A percentile compares a stretch with the other conserved stretches of the same genome.
These are phyloP conservation scores for Arctium minus DNA, from an alignment of 129 eudicot genomes.

Conservation along the genomic window DNA sequence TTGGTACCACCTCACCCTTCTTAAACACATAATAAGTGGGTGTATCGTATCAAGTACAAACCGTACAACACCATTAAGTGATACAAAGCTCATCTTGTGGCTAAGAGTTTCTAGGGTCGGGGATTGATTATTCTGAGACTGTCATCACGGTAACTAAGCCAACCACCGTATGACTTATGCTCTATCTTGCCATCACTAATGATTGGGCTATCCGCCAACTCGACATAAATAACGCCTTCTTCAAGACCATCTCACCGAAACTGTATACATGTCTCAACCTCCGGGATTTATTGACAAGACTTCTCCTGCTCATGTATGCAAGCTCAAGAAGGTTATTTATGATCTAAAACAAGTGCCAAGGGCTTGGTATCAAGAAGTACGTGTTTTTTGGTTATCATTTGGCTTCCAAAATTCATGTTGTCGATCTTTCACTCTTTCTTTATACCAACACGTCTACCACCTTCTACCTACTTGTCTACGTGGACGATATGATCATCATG, in stretches of 20 bases:
- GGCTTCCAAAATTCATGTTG: not conserved
- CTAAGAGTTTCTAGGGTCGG: not conserved
- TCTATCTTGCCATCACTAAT: not conserved
- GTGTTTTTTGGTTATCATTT: not conserved
- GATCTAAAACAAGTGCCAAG: not conserved
- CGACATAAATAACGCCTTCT: not conserved
- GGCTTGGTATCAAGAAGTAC: not conserved
- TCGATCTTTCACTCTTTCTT: not conserved
- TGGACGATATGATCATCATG: not conserved
- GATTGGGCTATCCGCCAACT: not conserved
- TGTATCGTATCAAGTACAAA: not conserved
- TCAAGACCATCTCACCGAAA: not conserved
- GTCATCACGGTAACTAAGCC: not conserved
- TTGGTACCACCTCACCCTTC: not conserved
- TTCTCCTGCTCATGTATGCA: not conserved
- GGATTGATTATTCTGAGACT: too few species aligned
- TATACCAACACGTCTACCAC: not conserved
- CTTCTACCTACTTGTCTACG: not conserved
- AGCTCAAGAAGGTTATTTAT: not conserved
- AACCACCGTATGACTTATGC: not conserved
- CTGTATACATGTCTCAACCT: conserved; percentile 2
- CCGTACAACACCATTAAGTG: not conserved
- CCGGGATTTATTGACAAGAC: not conserved
- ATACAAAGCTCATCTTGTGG: too few species aligned
- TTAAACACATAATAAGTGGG: not conserved